These are phyloP conservation scores for Phytophthora cryptogea DNA, from an alignment of 352 stramenopile species.

Conservation along the genomic window DNA sequence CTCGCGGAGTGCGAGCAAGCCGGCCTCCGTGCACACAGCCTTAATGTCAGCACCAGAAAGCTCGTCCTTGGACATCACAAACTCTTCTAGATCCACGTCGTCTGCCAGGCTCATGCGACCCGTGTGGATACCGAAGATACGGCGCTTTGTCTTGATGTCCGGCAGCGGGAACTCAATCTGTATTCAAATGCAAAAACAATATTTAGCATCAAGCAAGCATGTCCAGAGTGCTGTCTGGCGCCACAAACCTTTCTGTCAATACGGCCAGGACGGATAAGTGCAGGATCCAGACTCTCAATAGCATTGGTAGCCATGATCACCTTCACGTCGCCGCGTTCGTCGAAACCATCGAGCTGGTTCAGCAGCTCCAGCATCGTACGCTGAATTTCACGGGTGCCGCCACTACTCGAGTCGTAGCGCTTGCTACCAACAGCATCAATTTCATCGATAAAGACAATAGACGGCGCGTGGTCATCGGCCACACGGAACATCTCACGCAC, in stretches of 20 bases:
- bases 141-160: constrained; percentile 99
- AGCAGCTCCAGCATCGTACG: constrained; percentile 99
- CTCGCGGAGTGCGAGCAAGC: constrained; percentile 98
- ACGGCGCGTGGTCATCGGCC: constrained; percentile 97
- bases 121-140: constrained; percentile 99
- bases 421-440: constrained; percentile 99
- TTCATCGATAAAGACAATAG: constrained; percentile 99
- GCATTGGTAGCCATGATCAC: constrained; percentile 99
- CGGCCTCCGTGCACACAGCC: constrained; percentile 99
- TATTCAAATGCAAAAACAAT: constrained; percentile 12
- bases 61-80: constrained; percentile 99
- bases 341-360: constrained; percentile 99
- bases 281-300: constrained; percentile 99
- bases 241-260: constrained; percentile 97
- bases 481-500: constrained; percentile 99
- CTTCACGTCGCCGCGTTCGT: constrained; percentile 99
- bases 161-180: constrained; percentile 99
- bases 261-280: constrained; percentile 98
- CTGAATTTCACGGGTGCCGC: constrained; percentile 99
- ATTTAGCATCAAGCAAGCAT: constrained; percentile 1
- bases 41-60: constrained; percentile 99
- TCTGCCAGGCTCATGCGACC: constrained; percentile 97
- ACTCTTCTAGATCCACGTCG: constrained; percentile 99
- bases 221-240: constrained; percentile 1
- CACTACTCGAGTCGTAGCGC: constrained; percentile 98